Base-by-base conservation (phyloP, 2,329 filamentous ascomycete genomes). In the Eurotiales sp. region DNA sequence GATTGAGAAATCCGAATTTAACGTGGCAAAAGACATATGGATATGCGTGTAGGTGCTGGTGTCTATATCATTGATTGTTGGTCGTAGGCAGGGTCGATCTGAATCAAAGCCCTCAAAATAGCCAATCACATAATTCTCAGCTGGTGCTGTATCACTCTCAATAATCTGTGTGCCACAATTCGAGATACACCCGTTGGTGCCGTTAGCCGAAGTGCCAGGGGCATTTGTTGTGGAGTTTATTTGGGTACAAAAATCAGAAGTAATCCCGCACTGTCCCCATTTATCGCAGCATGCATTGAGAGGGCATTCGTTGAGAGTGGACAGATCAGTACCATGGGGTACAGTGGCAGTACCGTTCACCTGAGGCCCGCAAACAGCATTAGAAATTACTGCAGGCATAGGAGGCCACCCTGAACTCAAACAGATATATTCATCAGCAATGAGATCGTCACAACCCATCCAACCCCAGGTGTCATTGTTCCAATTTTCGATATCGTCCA, bases 121-220 rank as follows among this genome's bases (percentile, higher is more conserved):
- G 8, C 10, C 45, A 17, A 47, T 17, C n/a, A 6, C 23, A 14
- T 14, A 25, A 11, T 8, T 22, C 2, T 27, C 17, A n/a, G 19
- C 22, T 39, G 45, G 32, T 7, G 32, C 15, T 14, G 27, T 15
- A 27, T 22, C 21, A 15, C 23, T 25, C 12, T 34, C 12, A 6
- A 47, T n/a, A 14, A 47, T 47, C 3, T 47, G 17, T 27, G 45
- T 47, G 12, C 45, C 45, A 17, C 45, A 47, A 10, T 47, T 47
- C 1, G 32, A 25, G 21, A 47, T 47, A 19, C 45, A 39, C 12
- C 32, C 45, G 27, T 47, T 39, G 4, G 32, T 34, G 2, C 23
- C 32, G 17, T 15, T 15, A 17, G 45, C 45, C 7, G 32, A 11
- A 7, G 32, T 47, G 2, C 45, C 45, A 17, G 45, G 45, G n/a